Percentiles rank a stretch among this genome's conserved stretches.
Conservation (phyloP, 805 yeast genomes). For the Candida coquimbonensis region DNA sequence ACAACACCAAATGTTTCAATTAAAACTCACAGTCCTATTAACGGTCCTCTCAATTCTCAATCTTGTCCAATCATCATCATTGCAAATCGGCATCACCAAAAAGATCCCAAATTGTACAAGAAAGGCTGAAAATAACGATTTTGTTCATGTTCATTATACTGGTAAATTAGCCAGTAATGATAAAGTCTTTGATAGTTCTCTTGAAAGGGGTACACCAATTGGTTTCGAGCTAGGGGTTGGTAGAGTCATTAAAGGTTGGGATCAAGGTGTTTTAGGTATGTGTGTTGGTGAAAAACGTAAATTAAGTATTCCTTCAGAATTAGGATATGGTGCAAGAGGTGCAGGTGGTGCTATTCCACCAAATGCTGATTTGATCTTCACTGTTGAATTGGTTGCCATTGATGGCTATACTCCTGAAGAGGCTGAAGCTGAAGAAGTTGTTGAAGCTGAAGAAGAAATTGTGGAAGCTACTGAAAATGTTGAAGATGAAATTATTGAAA, state of each 20-base stretch:
- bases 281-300: conserved; percentile 85
- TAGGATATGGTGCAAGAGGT: conserved; percentile 74
- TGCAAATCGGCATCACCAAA: conserved; percentile 6
- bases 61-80: conserved; percentile 1
- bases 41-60: neutral
- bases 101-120: conserved; percentile 41
- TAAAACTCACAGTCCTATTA: neutral
- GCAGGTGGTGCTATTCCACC: conserved; percentile 77
- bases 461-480: neutral
- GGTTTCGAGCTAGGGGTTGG: conserved; percentile 70
- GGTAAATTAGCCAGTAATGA: conserved; percentile 62
- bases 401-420: conserved; percentile 24
- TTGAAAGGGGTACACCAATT: conserved; percentile 57
- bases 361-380: conserved; percentile 63
- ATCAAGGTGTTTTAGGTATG: conserved; percentile 67
- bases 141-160: conserved; percentile 68
- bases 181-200: conserved; percentile 68
- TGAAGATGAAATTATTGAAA: neutral
- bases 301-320: conserved; percentile 67
- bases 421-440: neutral
- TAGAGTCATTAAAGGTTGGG: conserved; percentile 88
- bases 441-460: conserved; percentile 1
- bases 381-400: conserved; percentile 57
- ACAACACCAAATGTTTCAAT: conserved; percentile 3
- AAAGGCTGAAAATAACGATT: conserved; percentile 59